phyloP scores from a whole-genome alignment of 23 red algal species.

The Gracilaria caudata region DNA sequence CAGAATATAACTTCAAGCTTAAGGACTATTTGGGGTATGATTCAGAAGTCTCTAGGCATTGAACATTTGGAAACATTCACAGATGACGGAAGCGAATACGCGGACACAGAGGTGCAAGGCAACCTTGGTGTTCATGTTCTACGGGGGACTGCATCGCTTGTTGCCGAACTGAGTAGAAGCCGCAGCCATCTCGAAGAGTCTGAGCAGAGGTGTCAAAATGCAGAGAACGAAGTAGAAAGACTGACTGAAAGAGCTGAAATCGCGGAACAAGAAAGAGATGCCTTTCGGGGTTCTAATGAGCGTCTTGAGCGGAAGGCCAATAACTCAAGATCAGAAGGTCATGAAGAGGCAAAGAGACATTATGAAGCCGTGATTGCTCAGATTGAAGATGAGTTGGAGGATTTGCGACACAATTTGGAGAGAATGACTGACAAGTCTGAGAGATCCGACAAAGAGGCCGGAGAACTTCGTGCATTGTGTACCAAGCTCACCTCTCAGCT shows the following conservation, averaged over 20 bases:
- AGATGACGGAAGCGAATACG: slow-evolving; percentile 27
- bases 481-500: slow-evolving; percentile 65
- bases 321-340: slow-evolving; percentile 29
- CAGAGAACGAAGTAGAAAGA: slow-evolving; percentile 43
- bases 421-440: slow-evolving; percentile 21
- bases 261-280: slow-evolving; percentile 65
- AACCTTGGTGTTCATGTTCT: slow-evolving; percentile 49
- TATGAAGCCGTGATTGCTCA: slow-evolving; percentile 39
- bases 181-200: slow-evolving; percentile 40
- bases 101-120: neutral
- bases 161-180: slow-evolving; percentile 46
- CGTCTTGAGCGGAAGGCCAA: slow-evolving; percentile 49
- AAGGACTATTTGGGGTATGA: slow-evolving; percentile 47
- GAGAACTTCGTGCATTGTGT: slow-evolving; percentile 53
- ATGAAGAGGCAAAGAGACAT: slow-evolving; percentile 50
- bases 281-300: slow-evolving; percentile 51
- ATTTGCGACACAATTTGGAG: slow-evolving; percentile 31
- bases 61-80: slow-evolving; percentile 41
- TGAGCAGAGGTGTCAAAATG: slow-evolving; percentile 24
- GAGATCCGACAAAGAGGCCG: slow-evolving; percentile 62
- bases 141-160: slow-evolving; percentile 54
- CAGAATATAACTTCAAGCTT: slow-evolving; percentile 32
- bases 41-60: slow-evolving; percentile 29
- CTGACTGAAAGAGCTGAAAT: slow-evolving; percentile 55
- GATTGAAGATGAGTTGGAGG: slow-evolving; percentile 63